Percentiles rank a stretch among this genome's conserved stretches.
Conservation (phyloP, 1,139 yeast genomes). For the Diutina mesorugosa region DNA sequence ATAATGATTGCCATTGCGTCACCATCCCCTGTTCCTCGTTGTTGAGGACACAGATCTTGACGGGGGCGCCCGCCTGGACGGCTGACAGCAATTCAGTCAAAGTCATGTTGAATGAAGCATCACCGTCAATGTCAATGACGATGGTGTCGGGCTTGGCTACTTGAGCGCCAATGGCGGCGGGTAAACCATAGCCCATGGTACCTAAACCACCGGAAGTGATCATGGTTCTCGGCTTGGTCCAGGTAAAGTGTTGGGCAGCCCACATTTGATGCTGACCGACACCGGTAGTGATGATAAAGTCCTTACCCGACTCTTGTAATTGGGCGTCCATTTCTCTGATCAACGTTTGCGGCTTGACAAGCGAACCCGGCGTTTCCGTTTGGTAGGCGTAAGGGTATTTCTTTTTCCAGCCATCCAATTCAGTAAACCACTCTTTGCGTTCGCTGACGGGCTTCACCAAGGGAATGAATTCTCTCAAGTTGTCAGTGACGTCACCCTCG, state of each 20-base stretch:
- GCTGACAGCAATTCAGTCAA: conserved; percentile 87
- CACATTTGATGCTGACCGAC: conserved; percentile 99
- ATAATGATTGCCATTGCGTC: conserved; percentile 96
- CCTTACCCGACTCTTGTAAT: conserved; percentile 51
- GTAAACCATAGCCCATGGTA: conserved; percentile 93
- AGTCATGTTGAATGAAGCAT: conserved; percentile 97
- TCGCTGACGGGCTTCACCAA: conserved; percentile 43
- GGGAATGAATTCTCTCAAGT: conserved; percentile 63
- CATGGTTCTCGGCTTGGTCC: conserved; percentile 85
- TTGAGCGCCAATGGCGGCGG: conserved; percentile 98
- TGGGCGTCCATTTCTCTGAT: conserved; percentile 68
- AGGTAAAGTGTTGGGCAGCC: conserved; percentile 92
- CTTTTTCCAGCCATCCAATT: conserved; percentile 70
- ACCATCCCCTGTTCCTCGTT: conserved; percentile 99
- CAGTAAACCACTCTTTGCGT: conserved; percentile 58
- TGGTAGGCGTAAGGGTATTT: conserved; percentile 79
- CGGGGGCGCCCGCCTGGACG: conserved; percentile 84
- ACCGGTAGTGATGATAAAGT: conserved; percentile 88
- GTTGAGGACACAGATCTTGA: conserved; percentile 78
- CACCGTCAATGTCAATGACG: conserved; percentile 96
- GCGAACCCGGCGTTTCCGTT: conserved; percentile 52
- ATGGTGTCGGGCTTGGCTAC: conserved; percentile 88
- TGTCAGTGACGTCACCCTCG: conserved; percentile 87
- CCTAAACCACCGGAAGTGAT: conserved; percentile 98
- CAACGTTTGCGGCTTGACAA: conserved; percentile 88